Evolutionary conservation across 148 eudicot genomes (phyloP).

Genomic region (Dysphania ambrosioides): DNA sequence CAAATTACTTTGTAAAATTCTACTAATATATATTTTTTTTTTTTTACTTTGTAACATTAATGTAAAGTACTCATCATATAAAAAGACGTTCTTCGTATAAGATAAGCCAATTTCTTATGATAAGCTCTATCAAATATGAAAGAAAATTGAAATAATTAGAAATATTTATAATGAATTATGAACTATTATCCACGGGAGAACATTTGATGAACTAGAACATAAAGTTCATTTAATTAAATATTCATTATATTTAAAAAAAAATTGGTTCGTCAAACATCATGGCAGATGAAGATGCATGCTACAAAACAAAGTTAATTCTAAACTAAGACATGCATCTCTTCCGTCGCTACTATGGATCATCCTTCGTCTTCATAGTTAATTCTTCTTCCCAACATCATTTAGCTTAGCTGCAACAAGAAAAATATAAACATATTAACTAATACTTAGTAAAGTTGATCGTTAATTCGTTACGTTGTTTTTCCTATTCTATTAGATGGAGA

Average conservation of each 20-base stretch:
- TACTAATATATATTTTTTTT: no score
- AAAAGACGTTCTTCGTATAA: no score
- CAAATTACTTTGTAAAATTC: no score
- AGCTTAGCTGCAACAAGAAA: conserved; percentile 1
- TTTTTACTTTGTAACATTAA: no score
- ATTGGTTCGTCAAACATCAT: background rate
- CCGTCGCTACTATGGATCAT: background rate
- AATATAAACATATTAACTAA: background rate
- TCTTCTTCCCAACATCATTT: background rate
- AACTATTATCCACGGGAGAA: background rate
- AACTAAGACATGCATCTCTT: conserved; percentile 10
- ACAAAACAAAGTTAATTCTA: background rate
- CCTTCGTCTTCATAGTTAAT: conserved; percentile 2
- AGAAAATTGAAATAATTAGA: no score
- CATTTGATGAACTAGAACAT: background rate
- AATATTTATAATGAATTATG: background rate
- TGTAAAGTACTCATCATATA: no score
- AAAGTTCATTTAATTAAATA: background rate
- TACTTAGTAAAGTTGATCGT: background rate
- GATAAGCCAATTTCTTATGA: no score
- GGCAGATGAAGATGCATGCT: no score
- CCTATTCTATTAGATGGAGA: no score
- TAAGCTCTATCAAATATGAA: no score
- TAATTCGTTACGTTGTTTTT: no score
- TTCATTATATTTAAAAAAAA: background rate